Evolutionary conservation across 148 eudicot genomes (phyloP), one percentile per base, ranked within the genome.

Genomic region (Camellia granthamiana): DNA sequence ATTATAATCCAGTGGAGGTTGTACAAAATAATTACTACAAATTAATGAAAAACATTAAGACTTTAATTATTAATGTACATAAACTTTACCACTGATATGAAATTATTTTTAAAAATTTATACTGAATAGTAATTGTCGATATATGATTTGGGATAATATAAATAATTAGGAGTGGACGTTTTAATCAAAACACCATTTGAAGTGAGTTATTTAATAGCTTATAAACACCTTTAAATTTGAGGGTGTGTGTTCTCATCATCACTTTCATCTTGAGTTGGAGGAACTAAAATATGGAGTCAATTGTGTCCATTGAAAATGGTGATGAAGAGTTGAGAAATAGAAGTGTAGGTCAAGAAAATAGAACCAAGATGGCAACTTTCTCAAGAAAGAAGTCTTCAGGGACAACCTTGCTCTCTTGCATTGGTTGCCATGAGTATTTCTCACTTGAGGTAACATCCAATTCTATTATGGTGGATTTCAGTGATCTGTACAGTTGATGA

Each of bases 391-490:
- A 15, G 74, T 78, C 80, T 6, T 15, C 2, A 1, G 13, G 5
- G 15, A 42, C 65, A 5, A 42, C 43, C 43, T n/a, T 78, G 38
- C 75, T 55, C 43, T 43, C 42, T 23, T n/a, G 54, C 65, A 71
- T 43, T 68, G 81, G 75, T 19, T 42, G 8, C 75, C 56, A 68
- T 69, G 81, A 77, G 10, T 66, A 10, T 52, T 52, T 49, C 49
- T 52, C 49, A 16, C 72, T n/a, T 30, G 80, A 77, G 72, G 72
- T 77, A 77, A 62, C 5, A 46, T 51, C 7, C n/a, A 56, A 4
- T 4, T 30, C 3, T 2, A n/a, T 4, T 30, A 3, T 2, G 2
- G 9, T 15, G 19, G 5, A 64, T 1, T 19, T 8, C 11, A 30
- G 41, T 15, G 19, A 60, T 16, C 52, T 49, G 52, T 49, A 49